Evolutionary conservation across 116 monocot species (phyloP).

Genomic region (Zostera marina): DNA sequence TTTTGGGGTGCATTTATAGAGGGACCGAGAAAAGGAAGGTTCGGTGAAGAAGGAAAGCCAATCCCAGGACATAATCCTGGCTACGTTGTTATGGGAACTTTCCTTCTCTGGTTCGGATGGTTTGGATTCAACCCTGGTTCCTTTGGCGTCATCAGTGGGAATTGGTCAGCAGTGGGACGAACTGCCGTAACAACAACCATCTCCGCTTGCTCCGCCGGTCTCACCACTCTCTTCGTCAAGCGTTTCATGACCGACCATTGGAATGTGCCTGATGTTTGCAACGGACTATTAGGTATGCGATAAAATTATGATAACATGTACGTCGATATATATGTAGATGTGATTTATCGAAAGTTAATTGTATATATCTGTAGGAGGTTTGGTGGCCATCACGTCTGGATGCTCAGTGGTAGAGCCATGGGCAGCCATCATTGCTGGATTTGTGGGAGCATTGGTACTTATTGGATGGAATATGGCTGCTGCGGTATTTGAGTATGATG

Average conservation of each 20-base stretch:
- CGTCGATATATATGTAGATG: neutral
- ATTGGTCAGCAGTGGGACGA: conserved; percentile 43
- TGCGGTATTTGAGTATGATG: conserved; percentile 2
- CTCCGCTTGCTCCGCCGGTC: conserved; percentile 10
- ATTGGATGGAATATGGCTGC: conserved; percentile 4
- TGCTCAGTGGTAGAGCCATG: conserved; percentile 17
- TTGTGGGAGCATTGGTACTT: conserved; percentile 3
- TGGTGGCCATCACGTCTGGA: conserved; percentile 11
- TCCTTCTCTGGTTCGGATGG: conserved; percentile 50
- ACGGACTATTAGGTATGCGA: conserved; percentile 8
- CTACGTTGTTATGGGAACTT: conserved; percentile 27
- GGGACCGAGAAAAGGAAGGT: conserved; percentile 31
- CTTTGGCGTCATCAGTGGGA: conserved; percentile 27
- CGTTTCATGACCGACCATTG: conserved; percentile 9
- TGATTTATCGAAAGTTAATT: neutral
- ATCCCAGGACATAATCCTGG: conserved; percentile 33
- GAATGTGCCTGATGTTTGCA: conserved; percentile 11
- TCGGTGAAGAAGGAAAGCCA: conserved; percentile 16
- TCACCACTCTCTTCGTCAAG: conserved; percentile 10
- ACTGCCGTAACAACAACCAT: conserved; percentile 26
- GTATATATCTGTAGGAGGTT: conserved; percentile 1
- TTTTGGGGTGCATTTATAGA: conserved; percentile 24
- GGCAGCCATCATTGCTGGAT: conserved; percentile 7
- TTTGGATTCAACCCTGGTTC: conserved; percentile 43
- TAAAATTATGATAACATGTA: neutral